These are phyloP conservation scores for Ceraceosorus bombacis DNA, from an alignment of 1,284 basidiomycete species.

Conservation along the genomic window DNA sequence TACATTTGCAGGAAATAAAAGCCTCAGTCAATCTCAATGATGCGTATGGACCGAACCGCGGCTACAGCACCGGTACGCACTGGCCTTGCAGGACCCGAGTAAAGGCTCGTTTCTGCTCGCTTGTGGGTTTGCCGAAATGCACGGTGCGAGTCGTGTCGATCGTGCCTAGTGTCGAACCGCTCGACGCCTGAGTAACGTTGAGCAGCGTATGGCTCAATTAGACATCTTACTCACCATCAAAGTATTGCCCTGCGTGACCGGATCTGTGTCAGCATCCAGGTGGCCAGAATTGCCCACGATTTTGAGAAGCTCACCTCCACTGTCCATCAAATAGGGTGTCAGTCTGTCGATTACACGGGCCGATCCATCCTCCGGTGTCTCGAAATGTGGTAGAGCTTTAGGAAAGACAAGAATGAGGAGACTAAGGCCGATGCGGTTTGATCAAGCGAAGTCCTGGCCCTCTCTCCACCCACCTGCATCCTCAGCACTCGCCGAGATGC, in stretches of 20 bases:
- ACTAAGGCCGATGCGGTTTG: background rate
- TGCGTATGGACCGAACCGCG: background rate
- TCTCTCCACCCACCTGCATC: constrained; percentile 21
- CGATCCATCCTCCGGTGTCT: constrained; percentile 34
- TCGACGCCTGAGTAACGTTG: no score
- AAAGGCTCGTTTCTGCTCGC: constrained; percentile 40
- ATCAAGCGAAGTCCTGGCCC: background rate
- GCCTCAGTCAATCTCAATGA: background rate
- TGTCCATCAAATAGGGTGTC: constrained; percentile 42
- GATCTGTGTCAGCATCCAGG: no score
- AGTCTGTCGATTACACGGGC: constrained; percentile 29
- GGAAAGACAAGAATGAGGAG: background rate
- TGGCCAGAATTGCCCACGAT: no score
- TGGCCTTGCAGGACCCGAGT: constrained; percentile 44
- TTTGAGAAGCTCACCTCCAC: constrained; percentile 41
- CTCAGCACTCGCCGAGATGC: constrained; percentile 38
- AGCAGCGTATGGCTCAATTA: no score
- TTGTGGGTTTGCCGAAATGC: constrained; percentile 40
- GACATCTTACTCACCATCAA: no score
- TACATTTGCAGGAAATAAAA: background rate
- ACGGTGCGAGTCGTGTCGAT: constrained; percentile 44
- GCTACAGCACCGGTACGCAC: constrained; percentile 15
- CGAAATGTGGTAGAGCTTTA: constrained; percentile 40
- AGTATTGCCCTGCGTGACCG: no score
- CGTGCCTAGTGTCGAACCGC: constrained; percentile 18